Base-by-base conservation (phyloP, 768 basidiomycete genomes). In the Nidularia pulvinata region DNA sequence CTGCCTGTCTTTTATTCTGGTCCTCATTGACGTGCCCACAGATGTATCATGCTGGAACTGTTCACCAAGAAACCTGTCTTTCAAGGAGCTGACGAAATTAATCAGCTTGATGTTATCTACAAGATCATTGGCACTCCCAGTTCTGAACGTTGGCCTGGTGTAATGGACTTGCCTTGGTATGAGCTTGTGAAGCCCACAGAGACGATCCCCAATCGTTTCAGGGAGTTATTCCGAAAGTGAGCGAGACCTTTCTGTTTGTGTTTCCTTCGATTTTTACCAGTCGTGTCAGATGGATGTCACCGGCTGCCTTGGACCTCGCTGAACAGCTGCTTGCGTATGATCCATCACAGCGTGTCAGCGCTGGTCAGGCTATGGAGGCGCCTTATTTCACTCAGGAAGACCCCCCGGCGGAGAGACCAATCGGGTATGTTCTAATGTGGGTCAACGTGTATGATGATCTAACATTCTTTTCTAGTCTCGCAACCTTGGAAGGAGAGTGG, bases 1-100 rank as follows among this genome's bases (percentile, higher is more conserved):
- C 50, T 30, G 19, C 51, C 16, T 14, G 45, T 34, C 5, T 5
- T 36, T 53, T 37, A 37, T 16, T 50, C 32, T 50, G 11, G 34
- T 1, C 16, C 25, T 53, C 14, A 57, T 55, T 57, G 33, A 50
- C 37, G 44, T 43, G 47, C 46, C 57, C 4, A 4, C 58, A 98
- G 95, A 44, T 98, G 97, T 69, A 99, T 99, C 61, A 98, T 98
- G 89, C 84, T 99, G 45, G 97, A 99, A 69, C 78, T 99, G 10
- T 98, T 91, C 70, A 91, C 90, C 13, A 93, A 93, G 69, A 95
- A 92, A 63, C 95, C 96, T 0, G 81, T 97, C n/a, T 99, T 99
- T 67, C 97, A 98, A 65, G 97, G 97, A 6, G 91, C 88, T 61
- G 97, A 99, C 59, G 97, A 99, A 72, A 95, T 99, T 42, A 89